Percentiles rank a stretch among this genome's conserved stretches.
phyloP scores from a whole-genome alignment of 345 rosid species.

The Citrus maxima region DNA sequence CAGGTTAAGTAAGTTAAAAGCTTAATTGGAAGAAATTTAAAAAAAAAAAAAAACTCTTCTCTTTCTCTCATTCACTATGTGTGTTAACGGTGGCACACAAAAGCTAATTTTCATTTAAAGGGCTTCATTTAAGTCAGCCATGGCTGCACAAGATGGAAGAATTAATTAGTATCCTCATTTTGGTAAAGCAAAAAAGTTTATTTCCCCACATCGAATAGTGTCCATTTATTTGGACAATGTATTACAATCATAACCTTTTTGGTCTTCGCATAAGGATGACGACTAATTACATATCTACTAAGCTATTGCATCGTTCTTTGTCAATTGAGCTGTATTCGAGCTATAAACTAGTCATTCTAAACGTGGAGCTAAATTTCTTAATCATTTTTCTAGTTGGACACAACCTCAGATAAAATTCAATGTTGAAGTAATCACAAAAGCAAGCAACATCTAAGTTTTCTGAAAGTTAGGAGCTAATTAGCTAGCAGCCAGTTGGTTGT shows the following conservation, averaged over 20 bases:
- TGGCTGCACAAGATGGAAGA: constrained; percentile 3
- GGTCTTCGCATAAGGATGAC: background rate
- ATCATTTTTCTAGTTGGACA: background rate
- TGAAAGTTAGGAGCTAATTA: background rate
- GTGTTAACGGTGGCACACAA: background rate
- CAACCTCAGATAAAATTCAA: background rate
- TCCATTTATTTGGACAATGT: background rate
- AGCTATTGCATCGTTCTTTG: too few species aligned
- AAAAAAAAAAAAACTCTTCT: too few species aligned
- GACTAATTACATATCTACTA: too few species aligned
- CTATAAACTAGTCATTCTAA: background rate
- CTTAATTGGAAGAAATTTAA: background rate
- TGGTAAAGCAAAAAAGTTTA: background rate
- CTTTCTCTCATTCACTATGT: background rate
- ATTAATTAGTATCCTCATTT: background rate
- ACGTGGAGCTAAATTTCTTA: background rate
- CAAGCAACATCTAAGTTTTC: constrained; percentile 8
- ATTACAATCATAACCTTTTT: background rate
- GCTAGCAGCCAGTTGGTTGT: constrained; percentile 4
- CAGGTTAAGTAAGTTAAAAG: background rate
- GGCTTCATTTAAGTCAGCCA: background rate
- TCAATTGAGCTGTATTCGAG: background rate
- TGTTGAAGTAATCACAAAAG: background rate
- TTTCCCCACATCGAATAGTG: background rate
- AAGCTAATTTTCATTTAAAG: background rate